Conservation (phyloP, 768 basidiomycete species). For the Lactarius hatsudake region DNA sequence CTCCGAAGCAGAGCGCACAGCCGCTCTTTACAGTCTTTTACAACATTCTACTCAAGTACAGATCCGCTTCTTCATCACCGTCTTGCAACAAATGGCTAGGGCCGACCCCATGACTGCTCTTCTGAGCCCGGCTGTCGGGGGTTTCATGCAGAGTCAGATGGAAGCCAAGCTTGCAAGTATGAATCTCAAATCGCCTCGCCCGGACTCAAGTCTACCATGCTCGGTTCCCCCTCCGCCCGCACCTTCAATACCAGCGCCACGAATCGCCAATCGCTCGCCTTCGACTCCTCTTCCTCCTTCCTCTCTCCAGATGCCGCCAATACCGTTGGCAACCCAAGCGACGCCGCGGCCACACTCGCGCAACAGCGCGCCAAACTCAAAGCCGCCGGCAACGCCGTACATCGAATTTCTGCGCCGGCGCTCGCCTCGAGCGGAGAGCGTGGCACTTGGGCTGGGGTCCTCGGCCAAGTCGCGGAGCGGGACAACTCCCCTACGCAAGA, state of each 20-base stretch:
- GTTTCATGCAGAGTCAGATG: constrained; percentile 97
- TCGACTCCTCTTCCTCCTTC: constrained; percentile 49
- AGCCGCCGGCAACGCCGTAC: no score
- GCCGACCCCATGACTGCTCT: constrained; percentile 96
- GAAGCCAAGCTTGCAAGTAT: constrained; percentile 85
- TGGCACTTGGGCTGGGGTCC: no score
- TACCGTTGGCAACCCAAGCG: no score
- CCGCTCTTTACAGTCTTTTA: no score
- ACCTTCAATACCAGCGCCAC: constrained; percentile 48
- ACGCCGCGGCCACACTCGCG: no score
- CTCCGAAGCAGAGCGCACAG: no score
- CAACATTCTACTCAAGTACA: constrained; percentile 76
- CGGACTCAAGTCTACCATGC: constrained; percentile 73
- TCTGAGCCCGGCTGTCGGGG: constrained; percentile 87
- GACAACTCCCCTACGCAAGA: no score
- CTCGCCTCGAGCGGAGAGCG: no score
- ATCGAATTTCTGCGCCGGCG: no score
- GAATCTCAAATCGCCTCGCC: constrained; percentile 86
- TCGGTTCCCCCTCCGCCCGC: constrained; percentile 75
- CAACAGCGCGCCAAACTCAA: no score
- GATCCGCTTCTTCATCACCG: constrained; percentile 89
- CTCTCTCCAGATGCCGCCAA: no score
- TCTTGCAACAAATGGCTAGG: constrained; percentile 98
- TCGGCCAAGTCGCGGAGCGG: no score
- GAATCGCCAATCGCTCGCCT: constrained; percentile 73